Conservation (phyloP, 305 asterid genomes). For the Ruellia speciosa region DNA sequence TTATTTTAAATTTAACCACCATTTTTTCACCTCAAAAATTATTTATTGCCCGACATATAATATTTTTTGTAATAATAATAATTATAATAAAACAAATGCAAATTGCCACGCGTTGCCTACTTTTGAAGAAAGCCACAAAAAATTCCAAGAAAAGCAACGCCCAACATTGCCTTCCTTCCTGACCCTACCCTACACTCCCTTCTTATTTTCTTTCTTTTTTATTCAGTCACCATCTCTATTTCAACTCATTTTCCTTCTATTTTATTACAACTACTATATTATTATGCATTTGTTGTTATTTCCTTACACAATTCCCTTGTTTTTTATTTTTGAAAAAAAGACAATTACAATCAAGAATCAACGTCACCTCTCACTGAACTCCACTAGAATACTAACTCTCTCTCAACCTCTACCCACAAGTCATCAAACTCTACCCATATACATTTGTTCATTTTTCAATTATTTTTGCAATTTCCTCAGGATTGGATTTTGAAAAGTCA, state of each 20-base stretch:
- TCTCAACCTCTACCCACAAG: too few species aligned
- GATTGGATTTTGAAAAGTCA: neutral
- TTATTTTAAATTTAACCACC: too few species aligned
- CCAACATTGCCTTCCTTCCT: neutral
- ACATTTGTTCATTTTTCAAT: too few species aligned
- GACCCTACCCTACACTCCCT: neutral
- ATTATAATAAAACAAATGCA: neutral
- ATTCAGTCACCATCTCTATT: neutral
- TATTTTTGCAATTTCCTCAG: neutral
- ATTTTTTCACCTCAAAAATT: too few species aligned
- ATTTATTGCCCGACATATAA: too few species aligned
- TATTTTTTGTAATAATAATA: too few species aligned
- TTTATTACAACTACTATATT: neutral
- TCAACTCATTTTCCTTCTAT: neutral
- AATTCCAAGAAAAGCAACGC: neutral
- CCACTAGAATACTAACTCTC: neutral
- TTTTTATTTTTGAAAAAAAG: too few species aligned
- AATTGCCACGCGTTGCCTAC: neutral
- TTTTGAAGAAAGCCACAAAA: neutral
- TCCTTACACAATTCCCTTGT: neutral
- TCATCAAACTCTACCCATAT: too few species aligned
- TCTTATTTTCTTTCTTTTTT: neutral
- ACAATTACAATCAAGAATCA: neutral
- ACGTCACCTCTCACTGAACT: neutral
- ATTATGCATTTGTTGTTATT: neutral